Evolutionary conservation across 2,329 filamentous ascomycete species (phyloP).

Genomic region (Trichoderma atrobrunneum): DNA sequence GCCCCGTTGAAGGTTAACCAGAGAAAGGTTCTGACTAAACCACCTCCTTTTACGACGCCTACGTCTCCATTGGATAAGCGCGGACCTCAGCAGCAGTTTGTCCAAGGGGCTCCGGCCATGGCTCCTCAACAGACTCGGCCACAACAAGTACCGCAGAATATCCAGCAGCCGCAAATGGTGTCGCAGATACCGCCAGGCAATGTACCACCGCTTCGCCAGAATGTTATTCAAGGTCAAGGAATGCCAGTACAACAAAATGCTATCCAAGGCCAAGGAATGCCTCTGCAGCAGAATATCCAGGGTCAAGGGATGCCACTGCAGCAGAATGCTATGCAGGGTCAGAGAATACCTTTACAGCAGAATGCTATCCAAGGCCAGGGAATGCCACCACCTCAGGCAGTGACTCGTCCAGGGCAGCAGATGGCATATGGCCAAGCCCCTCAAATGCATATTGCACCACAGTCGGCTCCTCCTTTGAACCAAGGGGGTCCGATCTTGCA

Average conservation of each 20-base stretch:
- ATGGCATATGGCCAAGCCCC: not conserved
- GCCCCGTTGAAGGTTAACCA: not conserved
- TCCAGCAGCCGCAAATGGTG: not conserved
- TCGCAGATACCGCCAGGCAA: not conserved
- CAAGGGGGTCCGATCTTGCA: not conserved
- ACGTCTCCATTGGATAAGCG: not conserved
- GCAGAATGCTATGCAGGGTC: not conserved
- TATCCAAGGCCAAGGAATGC: not conserved
- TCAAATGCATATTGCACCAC: not conserved
- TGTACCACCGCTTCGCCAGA: not conserved
- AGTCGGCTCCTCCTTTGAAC: not conserved
- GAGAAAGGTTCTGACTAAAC: not conserved
- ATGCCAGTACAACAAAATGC: not conserved
- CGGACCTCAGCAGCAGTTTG: not conserved
- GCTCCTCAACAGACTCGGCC: not conserved
- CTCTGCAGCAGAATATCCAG: not conserved
- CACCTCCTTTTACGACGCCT: constrained; percentile 5
- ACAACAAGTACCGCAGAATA: not conserved
- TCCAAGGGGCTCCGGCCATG: not conserved
- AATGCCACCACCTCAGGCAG: not conserved
- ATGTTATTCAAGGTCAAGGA: not conserved
- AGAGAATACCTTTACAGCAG: not conserved
- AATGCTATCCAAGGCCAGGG: not conserved
- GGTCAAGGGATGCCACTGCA: not conserved
- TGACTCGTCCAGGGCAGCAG: not conserved